phyloP scores from a whole-genome alignment of 192 early-diverging fungal species.

The Pilaira anomala region DNA sequence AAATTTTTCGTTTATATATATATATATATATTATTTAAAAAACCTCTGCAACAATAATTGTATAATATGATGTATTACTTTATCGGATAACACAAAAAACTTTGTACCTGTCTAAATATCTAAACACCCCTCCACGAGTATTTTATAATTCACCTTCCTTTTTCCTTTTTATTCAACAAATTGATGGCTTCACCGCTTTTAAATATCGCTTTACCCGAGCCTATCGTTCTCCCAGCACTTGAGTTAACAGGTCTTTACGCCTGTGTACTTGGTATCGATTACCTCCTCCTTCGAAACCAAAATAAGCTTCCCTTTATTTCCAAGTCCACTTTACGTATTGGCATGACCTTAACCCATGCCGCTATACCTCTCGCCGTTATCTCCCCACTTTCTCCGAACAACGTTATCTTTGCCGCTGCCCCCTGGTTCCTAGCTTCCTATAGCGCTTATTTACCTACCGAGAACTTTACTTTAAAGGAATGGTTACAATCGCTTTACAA shows the following conservation, averaged over 20 bases:
- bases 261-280: slow-evolving; percentile 3
- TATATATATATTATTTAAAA: too few relatives aligned
- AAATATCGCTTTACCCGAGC: neutral
- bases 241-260: slow-evolving; percentile 10
- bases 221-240: neutral
- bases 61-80: too few relatives aligned
- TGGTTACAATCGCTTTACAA: neutral
- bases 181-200: neutral
- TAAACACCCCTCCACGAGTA: too few relatives aligned
- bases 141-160: too few relatives aligned
- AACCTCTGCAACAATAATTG: too few relatives aligned
- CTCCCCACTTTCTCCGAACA: slow-evolving; percentile 7
- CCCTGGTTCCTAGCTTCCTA: slow-evolving; percentile 8
- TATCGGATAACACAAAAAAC: too few relatives aligned
- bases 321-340: neutral
- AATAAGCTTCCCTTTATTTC: neutral
- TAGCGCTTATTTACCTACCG: neutral
- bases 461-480: neutral
- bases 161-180: too few relatives aligned
- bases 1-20: too few relatives aligned
- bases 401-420: slow-evolving; percentile 2
- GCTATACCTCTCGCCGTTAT: neutral
- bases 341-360: slow-evolving; percentile 1
- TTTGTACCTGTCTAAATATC: too few relatives aligned
- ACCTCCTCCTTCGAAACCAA: slow-evolving; percentile 2